Evolutionary conservation across 345 rosid species (phyloP), one percentile per base, ranked within the genome.

Genomic region (sweet orange (Citrus sinensis)): DNA sequence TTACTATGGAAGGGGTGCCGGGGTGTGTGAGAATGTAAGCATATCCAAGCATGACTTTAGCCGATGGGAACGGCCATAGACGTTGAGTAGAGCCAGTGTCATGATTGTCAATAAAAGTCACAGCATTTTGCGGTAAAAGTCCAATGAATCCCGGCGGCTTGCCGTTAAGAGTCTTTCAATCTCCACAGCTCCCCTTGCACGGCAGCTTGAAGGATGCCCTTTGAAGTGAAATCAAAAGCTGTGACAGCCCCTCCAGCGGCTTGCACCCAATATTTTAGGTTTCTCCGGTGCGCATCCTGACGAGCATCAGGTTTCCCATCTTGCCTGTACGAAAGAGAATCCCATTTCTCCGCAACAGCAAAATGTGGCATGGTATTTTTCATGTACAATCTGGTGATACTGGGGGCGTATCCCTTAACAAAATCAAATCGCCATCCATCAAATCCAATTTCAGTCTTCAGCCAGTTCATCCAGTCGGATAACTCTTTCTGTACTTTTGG

Each of bases 381-480:
- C 37, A 81, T 84, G 54, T 90, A 92, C 29, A 80, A 34, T 81
- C 92, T 88, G 40, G 92, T 88, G 54, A 89, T 78, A 13, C 78
- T 81, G 11, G 98, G 83, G 51, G 95, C 91, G 60, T 86, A 95
- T 2, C 98, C 98, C 66, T 67, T 83, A 2, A 87, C 98, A 8
- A 88, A 91, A 73, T 92, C 95, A 61, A 92, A 90, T 74, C 97
- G 78, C 95, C 95, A 93, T 67, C 98, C 94, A 27, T 82, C 80
- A 73, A 90, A 95, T 30, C 98, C 95, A 9, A 91, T 87, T 2
- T 91, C 98, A 7, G 87, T 66, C 69, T 91, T 95, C 6, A 95
- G 67, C 98, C 98, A 95, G 25, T 91, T 95, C 97, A 93, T 91
- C 98, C 98, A 95, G 56, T 87, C 94, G 0, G 98, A 87, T 70